Evolutionary conservation across 768 basidiomycete species (phyloP).

Genomic region (Mycena rosella): DNA sequence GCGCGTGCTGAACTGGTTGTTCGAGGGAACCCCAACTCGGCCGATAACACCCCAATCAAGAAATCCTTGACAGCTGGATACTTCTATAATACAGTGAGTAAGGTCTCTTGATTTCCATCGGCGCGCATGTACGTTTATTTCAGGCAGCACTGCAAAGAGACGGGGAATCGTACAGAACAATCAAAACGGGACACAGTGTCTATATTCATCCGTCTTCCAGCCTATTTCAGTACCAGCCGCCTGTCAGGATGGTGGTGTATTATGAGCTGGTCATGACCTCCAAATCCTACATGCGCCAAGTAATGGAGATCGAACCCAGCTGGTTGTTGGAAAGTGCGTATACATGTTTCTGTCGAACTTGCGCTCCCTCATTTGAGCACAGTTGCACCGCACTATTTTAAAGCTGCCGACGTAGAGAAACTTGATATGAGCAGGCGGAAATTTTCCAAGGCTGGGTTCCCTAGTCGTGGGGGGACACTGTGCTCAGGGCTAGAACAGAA

Average conservation of each 20-base stretch:
- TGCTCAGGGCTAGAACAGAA: too few relatives aligned
- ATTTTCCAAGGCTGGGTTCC: too few relatives aligned
- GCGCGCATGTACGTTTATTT: slow-evolving; percentile 62
- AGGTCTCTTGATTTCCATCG: slow-evolving; percentile 36
- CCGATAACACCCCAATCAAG: slow-evolving; percentile 82
- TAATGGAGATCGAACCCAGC: slow-evolving; percentile 95
- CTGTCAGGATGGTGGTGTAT: slow-evolving; percentile 89
- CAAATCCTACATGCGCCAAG: slow-evolving; percentile 90
- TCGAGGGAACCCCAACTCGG: slow-evolving; percentile 68
- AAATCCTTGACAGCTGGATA: not conserved
- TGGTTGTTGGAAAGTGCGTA: slow-evolving; percentile 64
- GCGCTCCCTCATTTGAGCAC: too few relatives aligned
- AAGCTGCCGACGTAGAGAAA: slow-evolving; percentile 84
- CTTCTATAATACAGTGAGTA: slow-evolving; percentile 49
- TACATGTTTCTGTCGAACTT: too few relatives aligned
- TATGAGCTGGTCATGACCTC: slow-evolving; percentile 96
- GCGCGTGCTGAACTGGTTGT: slow-evolving; percentile 95
- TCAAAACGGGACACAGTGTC: slow-evolving; percentile 87
- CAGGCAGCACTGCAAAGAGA: not conserved
- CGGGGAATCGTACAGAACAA: not conserved
- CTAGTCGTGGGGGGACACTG: too few relatives aligned
- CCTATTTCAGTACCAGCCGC: slow-evolving; percentile 88
- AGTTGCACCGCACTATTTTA: slow-evolving; percentile 99
- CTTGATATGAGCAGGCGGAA: too few relatives aligned
- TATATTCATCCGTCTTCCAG: slow-evolving; percentile 98